Evolutionary conservation across 768 basidiomycete genomes (phyloP).

Genomic region (Crucibulum laeve): DNA sequence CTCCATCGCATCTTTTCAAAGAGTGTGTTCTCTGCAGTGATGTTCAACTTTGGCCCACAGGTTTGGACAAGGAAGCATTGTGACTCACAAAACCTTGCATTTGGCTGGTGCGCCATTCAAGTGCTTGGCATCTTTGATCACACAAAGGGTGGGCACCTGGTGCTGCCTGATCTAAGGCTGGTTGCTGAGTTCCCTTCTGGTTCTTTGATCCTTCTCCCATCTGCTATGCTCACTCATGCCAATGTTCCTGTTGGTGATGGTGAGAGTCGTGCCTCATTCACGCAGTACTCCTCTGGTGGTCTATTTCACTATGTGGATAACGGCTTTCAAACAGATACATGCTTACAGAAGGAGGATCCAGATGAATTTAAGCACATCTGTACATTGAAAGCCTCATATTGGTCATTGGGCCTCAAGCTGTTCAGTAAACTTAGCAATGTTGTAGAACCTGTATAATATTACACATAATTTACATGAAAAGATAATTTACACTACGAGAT

Average conservation of each 20-base stretch:
- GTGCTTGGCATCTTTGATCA: slow-evolving; percentile 20
- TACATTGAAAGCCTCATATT: no score
- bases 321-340: slow-evolving; percentile 11
- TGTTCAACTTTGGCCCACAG: slow-evolving; percentile 22
- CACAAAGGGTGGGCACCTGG: slow-evolving; percentile 18
- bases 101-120: slow-evolving; percentile 23
- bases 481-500: no score
- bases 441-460: no score
- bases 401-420: no score
- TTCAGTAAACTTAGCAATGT: no score
- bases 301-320: slow-evolving; percentile 18
- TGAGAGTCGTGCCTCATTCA: slow-evolving; percentile 14
- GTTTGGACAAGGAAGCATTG: slow-evolving; percentile 12
- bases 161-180: slow-evolving; percentile 16
- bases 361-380: no score
- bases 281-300: slow-evolving; percentile 18
- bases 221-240: slow-evolving; percentile 14
- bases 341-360: no score
- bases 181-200: slow-evolving; percentile 15
- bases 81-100: slow-evolving; percentile 20
- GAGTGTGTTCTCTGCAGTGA: not conserved
- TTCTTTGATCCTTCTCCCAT: slow-evolving; percentile 17
- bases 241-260: slow-evolving; percentile 10
- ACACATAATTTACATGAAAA: no score
- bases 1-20: not conserved